Conservation (phyloP, 192 early-diverging fungal genomes). For the Rhizophagus prolifer region DNA sequence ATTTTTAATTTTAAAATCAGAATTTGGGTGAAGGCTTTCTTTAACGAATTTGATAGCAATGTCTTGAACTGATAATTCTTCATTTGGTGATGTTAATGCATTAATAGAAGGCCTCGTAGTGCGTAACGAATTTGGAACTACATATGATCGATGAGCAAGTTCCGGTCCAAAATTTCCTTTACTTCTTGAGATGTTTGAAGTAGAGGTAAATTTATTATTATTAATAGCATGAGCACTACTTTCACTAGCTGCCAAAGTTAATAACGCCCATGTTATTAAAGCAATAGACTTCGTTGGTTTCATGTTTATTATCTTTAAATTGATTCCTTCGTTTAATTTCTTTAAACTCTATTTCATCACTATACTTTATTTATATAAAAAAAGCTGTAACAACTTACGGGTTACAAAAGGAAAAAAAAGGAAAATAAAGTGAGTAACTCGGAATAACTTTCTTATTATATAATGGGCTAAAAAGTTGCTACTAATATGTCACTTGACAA, state of each 20-base stretch:
- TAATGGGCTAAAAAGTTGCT: neutral
- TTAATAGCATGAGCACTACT: slow-evolving; percentile 33
- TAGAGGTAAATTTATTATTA: slow-evolving; percentile 16
- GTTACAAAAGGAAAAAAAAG: no score
- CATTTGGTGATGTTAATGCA: neutral
- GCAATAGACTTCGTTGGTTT: neutral
- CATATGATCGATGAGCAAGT: slow-evolving; percentile 34
- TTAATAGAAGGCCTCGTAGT: neutral
- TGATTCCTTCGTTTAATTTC: neutral
- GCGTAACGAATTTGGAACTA: slow-evolving; percentile 5
- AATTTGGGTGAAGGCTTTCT: slow-evolving; percentile 35
- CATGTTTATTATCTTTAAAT: neutral
- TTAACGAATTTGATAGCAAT: slow-evolving; percentile 52
- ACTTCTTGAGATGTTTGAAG: slow-evolving; percentile 26
- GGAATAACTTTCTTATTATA: neutral
- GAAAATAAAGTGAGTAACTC: no score
- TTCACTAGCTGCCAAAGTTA: neutral
- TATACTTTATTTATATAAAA: no score
- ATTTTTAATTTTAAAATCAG: slow-evolving; percentile 61
- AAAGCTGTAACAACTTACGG: no score
- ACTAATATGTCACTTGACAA: neutral
- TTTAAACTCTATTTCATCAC: neutral
- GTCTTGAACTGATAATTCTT: slow-evolving; percentile 30
- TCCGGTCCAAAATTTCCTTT: slow-evolving; percentile 44
- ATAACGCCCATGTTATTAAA: neutral